A percentile compares a stretch with the other conserved stretches of the same genome.
Conservation (phyloP, 106 monocot species). For the Cymbidium sinense region DNA sequence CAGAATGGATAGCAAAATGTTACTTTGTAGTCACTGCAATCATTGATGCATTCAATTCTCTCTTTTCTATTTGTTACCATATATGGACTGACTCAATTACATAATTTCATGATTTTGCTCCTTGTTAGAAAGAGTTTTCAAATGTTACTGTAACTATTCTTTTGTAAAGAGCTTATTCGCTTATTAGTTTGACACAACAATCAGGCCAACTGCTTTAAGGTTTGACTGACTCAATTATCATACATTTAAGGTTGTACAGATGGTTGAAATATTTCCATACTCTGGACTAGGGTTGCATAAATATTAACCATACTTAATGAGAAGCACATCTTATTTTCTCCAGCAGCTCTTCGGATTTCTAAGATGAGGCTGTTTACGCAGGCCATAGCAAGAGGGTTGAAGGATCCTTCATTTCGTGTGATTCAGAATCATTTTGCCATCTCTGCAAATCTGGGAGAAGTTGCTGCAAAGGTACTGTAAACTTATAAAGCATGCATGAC, state of each 20-base stretch:
- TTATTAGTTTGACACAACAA: not conserved
- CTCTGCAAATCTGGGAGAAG: constrained; percentile 83
- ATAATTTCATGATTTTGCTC: not conserved
- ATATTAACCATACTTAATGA: not conserved
- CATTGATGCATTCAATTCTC: not conserved
- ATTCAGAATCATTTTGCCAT: constrained; percentile 96
- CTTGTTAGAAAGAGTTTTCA: not conserved
- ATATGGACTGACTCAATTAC: not conserved
- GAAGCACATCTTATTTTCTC: not conserved
- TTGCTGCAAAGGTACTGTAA: constrained; percentile 82
- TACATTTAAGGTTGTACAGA: not conserved
- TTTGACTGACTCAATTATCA: no score
- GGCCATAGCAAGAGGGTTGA: constrained; percentile 81
- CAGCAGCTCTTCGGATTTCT: not conserved
- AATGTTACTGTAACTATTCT: not conserved
- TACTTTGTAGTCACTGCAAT: not conserved
- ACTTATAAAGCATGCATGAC: not conserved
- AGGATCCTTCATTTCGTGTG: constrained; percentile 90
- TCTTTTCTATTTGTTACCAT: not conserved
- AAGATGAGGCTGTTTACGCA: constrained; percentile 20
- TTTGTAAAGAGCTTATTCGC: not conserved
- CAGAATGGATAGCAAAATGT: not conserved
- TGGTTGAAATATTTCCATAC: not conserved
- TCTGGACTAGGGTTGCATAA: not conserved
- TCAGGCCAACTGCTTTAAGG: not conserved